Evolutionary conservation across 805 yeast genomes (phyloP), one percentile per base, ranked within the genome.

Genomic region (Teunomyces barrocoloradensis): DNA sequence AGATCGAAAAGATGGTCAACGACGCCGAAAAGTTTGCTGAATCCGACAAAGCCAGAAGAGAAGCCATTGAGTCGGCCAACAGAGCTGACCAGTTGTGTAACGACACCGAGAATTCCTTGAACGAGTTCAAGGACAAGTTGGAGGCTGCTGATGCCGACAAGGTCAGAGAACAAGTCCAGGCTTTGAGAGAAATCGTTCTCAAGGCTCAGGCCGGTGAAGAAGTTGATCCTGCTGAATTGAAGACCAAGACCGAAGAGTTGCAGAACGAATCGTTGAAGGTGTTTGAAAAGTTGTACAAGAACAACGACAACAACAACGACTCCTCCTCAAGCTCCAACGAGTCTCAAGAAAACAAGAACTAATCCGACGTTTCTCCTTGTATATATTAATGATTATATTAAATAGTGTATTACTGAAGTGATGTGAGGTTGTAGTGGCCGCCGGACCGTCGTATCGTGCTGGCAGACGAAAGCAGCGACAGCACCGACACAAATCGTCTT

Each of bases 11-110:
- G 71, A 84, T 91, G 89, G 92, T 90, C 52, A 82, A 78, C 71
- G 96, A 88, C 60, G 95, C 97, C 61, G 95, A 89, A 77, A 85
- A 85, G 73, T 85, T 76, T 75, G 87, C 89, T 61, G 90, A 87
- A 68, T 81, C 87, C 60, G 97, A 90, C 77, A 84, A 86, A 77
- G 88, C 87, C 53, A 84, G 86, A 71, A 86, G 85, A 68, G 89
- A 84, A 74, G 74, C 90, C 49, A 84, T 91, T 64, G 95, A 88
- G 74, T 69, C 76, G 57, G 95, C 95, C 59, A 89, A 85, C 84
- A 87, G 85, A 65, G 88, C 89, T 58, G 91, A 85, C 71, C 82
- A 81, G 68, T 81, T 85, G 69, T 81, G 85, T 69, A 73, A 71
- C 59, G 78, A 74, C 61, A 73, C 77, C 54, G 78, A 73, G 64